Evolutionary conservation across 768 basidiomycete genomes (phyloP).

Genomic region (Rhodotorula kratochvilovae): DNA sequence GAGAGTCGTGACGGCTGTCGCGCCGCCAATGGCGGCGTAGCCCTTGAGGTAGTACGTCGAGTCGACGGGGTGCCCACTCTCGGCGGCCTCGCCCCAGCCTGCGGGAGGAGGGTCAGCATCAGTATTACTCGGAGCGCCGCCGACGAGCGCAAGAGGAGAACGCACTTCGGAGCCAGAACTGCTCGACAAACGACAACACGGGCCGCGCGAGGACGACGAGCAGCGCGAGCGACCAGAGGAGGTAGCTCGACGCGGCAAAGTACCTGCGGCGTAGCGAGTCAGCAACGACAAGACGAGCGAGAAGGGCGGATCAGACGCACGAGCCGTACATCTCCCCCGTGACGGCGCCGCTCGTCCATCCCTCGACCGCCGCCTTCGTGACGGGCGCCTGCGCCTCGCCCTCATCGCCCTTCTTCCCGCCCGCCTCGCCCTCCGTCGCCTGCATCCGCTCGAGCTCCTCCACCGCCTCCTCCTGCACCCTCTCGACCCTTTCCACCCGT

Average conservation of each 20-base stretch:
- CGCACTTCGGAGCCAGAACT: slow-evolving; percentile 28
- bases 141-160: neutral
- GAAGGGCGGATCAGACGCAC: neutral
- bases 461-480: neutral
- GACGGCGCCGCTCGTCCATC: slow-evolving; percentile 24
- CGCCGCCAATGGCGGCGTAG: slow-evolving; percentile 8
- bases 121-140: neutral
- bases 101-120: neutral
- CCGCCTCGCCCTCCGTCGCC: no score
- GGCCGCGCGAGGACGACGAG: slow-evolving; percentile 12
- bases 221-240: slow-evolving; percentile 6
- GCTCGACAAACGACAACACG: slow-evolving; percentile 20
- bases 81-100: slow-evolving; percentile 19
- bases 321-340: slow-evolving; percentile 18
- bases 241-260: slow-evolving; percentile 13
- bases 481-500: neutral
- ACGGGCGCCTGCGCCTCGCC: neutral
- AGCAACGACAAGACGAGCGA: no score
- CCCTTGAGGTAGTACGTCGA: neutral
- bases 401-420: neutral
- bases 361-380: slow-evolving; percentile 7
- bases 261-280: slow-evolving; percentile 6
- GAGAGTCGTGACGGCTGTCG: neutral
- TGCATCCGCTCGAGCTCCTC: neutral
- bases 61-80: neutral